Evolutionary conservation across 495 filamentous ascomycete species (phyloP), one percentile per base, ranked within the genome.

Genomic region (Haplographium delicatum): DNA sequence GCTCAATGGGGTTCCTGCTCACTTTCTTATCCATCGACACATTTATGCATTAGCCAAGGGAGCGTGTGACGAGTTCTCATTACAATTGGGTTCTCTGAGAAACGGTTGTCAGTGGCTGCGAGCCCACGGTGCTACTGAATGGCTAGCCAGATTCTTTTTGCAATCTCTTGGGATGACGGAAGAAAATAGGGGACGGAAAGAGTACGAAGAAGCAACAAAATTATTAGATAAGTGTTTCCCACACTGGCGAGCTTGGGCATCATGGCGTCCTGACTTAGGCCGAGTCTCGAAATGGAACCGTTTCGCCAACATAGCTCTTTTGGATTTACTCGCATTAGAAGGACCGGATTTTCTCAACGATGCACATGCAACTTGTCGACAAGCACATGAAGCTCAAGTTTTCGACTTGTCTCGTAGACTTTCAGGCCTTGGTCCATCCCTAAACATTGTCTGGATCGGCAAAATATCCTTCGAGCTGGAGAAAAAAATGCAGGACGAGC

Each of bases 331-430:
- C 1, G 18, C 26, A 4, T 28, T 54, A 8, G 43, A 54, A 38
- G 51, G 51, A 4, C 51, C 51, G 3, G 51, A 54, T 30, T 53
- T 46, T 33, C 6, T 42, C 23, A 22, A 10, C 25, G 18, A 15
- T 27, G 23, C 33, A 20, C 45, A 47, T 42, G 25, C 24, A 37
- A 30, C 43, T 11, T 37, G 40, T 20, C 51, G 51, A 41, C 26
- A 47, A 33, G 51, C 51, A 39, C 19, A 25, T 15, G 33, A 35
- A 39, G 18, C 31, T 7, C 33, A 40, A 28, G 47, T 35, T 9
- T 24, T 39, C 28, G 8, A 26, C 10, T 8, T n/a, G 7, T 31
- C 28, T 31, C 7, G 7, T 13, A 31, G 28, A 7, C 7, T 13
- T 7, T 13, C 28, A 7, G 28, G 28, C 7, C 7, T 31, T n/a